Evolutionary conservation across 441 rosid species (phyloP).

Genomic region (Adansonia madagascariensis): DNA sequence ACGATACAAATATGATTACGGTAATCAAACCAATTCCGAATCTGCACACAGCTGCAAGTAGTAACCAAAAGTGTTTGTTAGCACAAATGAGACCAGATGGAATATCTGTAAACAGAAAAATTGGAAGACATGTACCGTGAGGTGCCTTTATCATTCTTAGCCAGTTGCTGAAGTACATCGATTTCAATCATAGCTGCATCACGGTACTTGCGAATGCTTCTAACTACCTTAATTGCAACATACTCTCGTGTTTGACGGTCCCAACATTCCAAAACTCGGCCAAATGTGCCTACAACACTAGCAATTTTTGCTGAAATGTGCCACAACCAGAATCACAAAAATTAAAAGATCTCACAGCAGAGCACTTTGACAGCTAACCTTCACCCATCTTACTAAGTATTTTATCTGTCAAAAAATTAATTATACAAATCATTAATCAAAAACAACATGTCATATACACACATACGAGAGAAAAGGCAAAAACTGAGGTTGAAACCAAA

Average conservation of each 20-base stretch:
- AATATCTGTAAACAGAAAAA: conserved; percentile 33
- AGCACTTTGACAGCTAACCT: conserved; percentile 76
- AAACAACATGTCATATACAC: neutral
- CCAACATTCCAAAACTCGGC: conserved; percentile 97
- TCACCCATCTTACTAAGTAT: conserved; percentile 90
- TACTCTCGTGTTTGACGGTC: conserved; percentile 69
- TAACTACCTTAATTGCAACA: conserved; percentile 80
- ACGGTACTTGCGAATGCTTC: conserved; percentile 71
- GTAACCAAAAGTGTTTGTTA: conserved; percentile 12
- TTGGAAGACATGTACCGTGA: conserved; percentile 52
- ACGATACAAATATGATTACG: conserved; percentile 81
- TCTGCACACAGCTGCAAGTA: conserved; percentile 77
- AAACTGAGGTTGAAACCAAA: neutral
- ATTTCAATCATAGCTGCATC: conserved; percentile 85
- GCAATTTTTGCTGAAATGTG: conserved; percentile 68
- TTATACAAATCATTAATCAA: neutral
- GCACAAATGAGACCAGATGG: neutral
- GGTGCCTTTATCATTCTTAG: conserved; percentile 60
- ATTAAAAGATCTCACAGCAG: conserved; percentile 61
- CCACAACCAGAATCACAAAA: conserved; percentile 65
- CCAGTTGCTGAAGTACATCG: conserved; percentile 68
- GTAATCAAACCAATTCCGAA: conserved; percentile 79
- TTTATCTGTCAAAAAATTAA: conserved; percentile 56
- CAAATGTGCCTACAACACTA: conserved; percentile 95
- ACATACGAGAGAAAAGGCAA: neutral